Conservation (phyloP, 306 rosid genomes). For the cucumber (Cucumis sativus) region DNA sequence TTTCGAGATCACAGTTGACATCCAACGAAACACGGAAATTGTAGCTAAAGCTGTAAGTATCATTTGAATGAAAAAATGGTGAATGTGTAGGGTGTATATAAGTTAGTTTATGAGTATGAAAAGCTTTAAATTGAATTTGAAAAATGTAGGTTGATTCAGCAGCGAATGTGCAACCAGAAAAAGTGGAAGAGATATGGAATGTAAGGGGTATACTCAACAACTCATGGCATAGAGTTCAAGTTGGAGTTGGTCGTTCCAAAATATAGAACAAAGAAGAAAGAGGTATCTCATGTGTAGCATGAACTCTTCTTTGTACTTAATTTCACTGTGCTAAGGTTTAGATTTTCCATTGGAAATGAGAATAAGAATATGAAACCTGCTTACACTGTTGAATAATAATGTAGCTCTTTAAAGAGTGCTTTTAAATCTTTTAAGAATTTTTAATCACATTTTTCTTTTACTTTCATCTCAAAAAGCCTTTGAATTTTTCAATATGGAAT, state of each 20-base stretch:
- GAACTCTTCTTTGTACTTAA: not conserved
- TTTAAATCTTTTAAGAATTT: not conserved
- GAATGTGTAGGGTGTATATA: not conserved
- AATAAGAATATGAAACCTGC: not conserved
- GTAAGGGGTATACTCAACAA: conserved; percentile 85
- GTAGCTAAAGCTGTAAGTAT: conserved; percentile 78
- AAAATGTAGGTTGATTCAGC: conserved; percentile 68
- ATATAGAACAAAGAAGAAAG: conserved; percentile 16
- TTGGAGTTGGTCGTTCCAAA: conserved; percentile 61
- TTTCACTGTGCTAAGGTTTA: not conserved
- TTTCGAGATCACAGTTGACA: conserved; percentile 50
- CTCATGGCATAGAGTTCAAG: conserved; percentile 79
- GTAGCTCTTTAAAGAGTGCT: not conserved
- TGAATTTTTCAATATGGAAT: too few relatives aligned
- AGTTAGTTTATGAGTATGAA: not conserved
- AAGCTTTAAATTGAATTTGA: not conserved
- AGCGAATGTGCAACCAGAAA: conserved; percentile 83
- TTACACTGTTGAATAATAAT: not conserved
- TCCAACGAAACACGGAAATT: conserved; percentile 47
- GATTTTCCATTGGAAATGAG: not conserved
- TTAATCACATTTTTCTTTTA: not conserved
- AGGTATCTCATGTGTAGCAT: not conserved
- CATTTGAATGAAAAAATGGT: not conserved
- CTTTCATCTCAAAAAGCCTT: not conserved
- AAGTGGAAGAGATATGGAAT: conserved; percentile 77